phyloP scores from a whole-genome alignment of 2,329 filamentous ascomycete genomes.

The Trichoderma brevicompactum region DNA sequence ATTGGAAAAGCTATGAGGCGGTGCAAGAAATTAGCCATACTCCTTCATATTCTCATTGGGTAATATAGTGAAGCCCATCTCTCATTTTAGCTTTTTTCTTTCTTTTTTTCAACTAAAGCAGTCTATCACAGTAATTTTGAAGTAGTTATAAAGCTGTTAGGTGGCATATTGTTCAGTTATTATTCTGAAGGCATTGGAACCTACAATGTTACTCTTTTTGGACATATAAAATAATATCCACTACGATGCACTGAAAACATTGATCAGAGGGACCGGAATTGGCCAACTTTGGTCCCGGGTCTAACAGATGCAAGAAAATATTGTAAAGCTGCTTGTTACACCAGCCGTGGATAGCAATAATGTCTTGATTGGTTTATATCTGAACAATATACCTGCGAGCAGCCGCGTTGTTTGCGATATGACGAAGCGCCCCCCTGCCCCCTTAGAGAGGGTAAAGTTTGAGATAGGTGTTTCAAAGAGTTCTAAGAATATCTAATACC shows the following conservation, averaged over 20 bases:
- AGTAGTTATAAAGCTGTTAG: background rate
- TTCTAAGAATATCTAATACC: background rate
- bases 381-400: background rate
- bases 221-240: too few species aligned
- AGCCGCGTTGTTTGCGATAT: conserved; percentile 20
- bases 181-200: too few species aligned
- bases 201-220: too few species aligned
- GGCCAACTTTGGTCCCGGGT: background rate
- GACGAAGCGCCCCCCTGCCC: background rate
- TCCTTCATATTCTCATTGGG: background rate
- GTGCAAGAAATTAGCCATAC: background rate
- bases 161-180: too few species aligned
- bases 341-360: background rate
- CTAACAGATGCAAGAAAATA: background rate
- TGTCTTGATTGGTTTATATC: background rate
- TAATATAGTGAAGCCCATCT: background rate
- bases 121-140: conserved; percentile 2
- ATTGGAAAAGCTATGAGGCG: conserved; percentile 57
- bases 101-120: background rate
- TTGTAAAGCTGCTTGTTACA: background rate
- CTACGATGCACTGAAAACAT: too few species aligned
- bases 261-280: too few species aligned
- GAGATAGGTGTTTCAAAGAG: background rate
- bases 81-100: background rate
- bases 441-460: background rate